A percentile compares a stretch with the other conserved stretches of the same genome.
Evolutionary conservation across 129 eudicot genomes (phyloP).

Genomic region (Glebionis coronaria): DNA sequence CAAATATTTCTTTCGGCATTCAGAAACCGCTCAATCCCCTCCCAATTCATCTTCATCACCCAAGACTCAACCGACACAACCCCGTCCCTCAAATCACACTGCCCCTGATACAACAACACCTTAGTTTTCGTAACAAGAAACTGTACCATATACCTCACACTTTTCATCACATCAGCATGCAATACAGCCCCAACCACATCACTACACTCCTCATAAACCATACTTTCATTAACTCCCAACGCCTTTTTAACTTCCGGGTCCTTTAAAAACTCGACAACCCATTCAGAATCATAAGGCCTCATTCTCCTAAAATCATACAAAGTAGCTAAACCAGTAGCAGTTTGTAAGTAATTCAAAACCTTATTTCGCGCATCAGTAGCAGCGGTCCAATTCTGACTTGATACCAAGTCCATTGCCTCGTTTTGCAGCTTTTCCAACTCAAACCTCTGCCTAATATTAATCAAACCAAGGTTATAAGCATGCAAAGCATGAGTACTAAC

Average conservation of each 20-base stretch:
- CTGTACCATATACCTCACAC: slow-evolving; percentile 84
- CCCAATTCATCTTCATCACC: slow-evolving; percentile 80
- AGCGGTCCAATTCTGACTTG: slow-evolving; percentile 54
- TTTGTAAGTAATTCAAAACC: slow-evolving; percentile 35
- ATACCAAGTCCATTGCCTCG: slow-evolving; percentile 33
- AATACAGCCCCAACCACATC: slow-evolving; percentile 46
- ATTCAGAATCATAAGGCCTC: slow-evolving; percentile 39
- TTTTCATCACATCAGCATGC: slow-evolving; percentile 88
- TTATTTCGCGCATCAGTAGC: slow-evolving; percentile 60
- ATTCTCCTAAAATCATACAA: slow-evolving; percentile 71
- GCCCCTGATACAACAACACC: slow-evolving; percentile 83
- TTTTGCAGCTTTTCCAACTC: slow-evolving; percentile 55
- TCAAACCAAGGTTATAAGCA: slow-evolving; percentile 59
- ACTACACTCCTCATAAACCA: slow-evolving; percentile 64
- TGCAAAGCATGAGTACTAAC: slow-evolving; percentile 72
- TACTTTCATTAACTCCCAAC: slow-evolving; percentile 55
- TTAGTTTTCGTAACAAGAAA: slow-evolving; percentile 53
- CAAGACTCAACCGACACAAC: slow-evolving; percentile 79
- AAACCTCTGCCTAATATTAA: slow-evolving; percentile 65
- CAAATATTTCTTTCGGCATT: slow-evolving; percentile 68
- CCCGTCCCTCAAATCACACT: slow-evolving; percentile 83
- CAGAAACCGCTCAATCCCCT: slow-evolving; percentile 51
- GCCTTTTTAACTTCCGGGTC: slow-evolving; percentile 48
- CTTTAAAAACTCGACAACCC: slow-evolving; percentile 53
- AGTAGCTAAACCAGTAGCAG: slow-evolving; percentile 74